Conservation (phyloP, 2,329 filamentous ascomycete species). For the Aspergillus spinulosporus region DNA sequence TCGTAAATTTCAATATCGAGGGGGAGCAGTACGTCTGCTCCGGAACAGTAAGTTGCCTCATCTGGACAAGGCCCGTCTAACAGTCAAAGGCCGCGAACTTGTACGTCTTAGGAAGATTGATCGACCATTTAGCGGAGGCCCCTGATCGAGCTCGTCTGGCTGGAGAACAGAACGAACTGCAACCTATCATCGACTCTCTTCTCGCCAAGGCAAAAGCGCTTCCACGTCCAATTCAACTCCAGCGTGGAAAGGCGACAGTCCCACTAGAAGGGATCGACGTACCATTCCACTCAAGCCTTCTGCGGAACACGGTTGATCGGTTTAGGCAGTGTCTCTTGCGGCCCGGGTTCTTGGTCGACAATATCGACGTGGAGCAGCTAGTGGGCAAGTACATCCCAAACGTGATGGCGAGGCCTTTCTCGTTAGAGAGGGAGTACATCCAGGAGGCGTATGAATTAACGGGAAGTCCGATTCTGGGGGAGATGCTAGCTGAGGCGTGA, state of each 20-base stretch:
- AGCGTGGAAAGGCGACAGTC: constrained; percentile 94
- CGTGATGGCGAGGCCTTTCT: constrained; percentile 90
- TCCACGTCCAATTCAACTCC: constrained; percentile 78
- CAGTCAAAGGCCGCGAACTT: constrained; percentile 17
- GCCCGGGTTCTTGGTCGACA: constrained; percentile 38
- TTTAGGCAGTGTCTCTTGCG: constrained; percentile 80
- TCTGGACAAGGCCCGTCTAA: neutral
- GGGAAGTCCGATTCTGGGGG: constrained; percentile 40
- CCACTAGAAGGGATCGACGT: constrained; percentile 84
- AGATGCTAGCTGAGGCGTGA: constrained; percentile 15
- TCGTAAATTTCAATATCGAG: constrained; percentile 85
- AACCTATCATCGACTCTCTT: constrained; percentile 43
- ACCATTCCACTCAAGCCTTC: constrained; percentile 95
- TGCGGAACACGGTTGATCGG: constrained; percentile 93
- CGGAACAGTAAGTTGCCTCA: constrained; percentile 50
- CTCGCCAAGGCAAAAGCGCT: constrained; percentile 68
- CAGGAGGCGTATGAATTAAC: constrained; percentile 93
- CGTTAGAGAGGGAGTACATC: constrained; percentile 94
- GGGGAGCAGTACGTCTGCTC: constrained; percentile 68
- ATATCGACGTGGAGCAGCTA: constrained; percentile 89
- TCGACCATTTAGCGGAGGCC: constrained; percentile 15
- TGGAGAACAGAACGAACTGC: neutral
- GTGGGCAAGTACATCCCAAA: constrained; percentile 98
- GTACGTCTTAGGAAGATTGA: constrained; percentile 19
- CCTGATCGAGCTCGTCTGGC: neutral